Conservation (phyloP, 208 protist genomes). For the Angomonas deanei region DNA sequence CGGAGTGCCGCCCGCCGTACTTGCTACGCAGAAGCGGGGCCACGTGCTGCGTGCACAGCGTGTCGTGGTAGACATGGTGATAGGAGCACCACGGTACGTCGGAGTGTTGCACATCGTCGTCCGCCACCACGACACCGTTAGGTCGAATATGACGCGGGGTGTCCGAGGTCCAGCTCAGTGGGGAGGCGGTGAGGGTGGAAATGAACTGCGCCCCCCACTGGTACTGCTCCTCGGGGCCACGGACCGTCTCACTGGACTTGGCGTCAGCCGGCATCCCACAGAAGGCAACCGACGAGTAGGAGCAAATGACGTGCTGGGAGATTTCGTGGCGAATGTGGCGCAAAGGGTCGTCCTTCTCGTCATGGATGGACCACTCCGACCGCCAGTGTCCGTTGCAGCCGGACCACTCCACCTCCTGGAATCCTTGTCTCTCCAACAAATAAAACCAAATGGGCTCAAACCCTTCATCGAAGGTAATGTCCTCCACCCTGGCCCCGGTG, state of each 20-base stretch:
- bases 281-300: constrained; percentile 62
- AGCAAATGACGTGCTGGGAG: constrained; percentile 67
- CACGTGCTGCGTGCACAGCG: constrained; percentile 76
- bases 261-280: constrained; percentile 27
- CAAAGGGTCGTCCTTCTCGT: constrained; percentile 14
- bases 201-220: constrained; percentile 80
- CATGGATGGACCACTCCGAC: constrained; percentile 46
- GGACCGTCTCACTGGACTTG: constrained; percentile 1
- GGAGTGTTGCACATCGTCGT: neutral
- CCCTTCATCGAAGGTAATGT: constrained; percentile 55
- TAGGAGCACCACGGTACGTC: constrained; percentile 58
- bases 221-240: constrained; percentile 23
- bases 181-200: constrained; percentile 72
- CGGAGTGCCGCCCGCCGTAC: constrained; percentile 39
- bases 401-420: constrained; percentile 62
- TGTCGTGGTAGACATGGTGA: constrained; percentile 70
- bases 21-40: constrained; percentile 55
- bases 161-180: constrained; percentile 58
- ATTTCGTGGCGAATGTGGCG: constrained; percentile 30
- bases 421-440: constrained; percentile 39
- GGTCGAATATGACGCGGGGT: constrained; percentile 66
- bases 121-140: constrained; percentile 26
- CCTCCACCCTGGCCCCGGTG: constrained; percentile 17
- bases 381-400: constrained; percentile 75
- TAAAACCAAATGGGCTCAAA: constrained; percentile 78